phyloP scores from a whole-genome alignment of 352 stramenopile genomes.

The Globisporangium heterothallicum region DNA sequence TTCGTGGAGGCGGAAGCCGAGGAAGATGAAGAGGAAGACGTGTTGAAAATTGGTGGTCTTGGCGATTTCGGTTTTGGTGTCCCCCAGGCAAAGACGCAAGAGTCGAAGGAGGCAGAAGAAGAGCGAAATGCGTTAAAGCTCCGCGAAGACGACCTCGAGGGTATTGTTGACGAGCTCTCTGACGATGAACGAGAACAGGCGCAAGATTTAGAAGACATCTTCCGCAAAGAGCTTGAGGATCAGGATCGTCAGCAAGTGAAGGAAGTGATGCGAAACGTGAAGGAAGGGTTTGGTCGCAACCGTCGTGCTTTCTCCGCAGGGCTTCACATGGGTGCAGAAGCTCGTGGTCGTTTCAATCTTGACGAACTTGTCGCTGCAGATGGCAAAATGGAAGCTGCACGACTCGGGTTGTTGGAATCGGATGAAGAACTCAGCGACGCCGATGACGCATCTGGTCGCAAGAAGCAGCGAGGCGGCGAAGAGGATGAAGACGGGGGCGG shows the following conservation, averaged over 20 bases:
- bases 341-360: slow-evolving; percentile 79
- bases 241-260: slow-evolving; percentile 68
- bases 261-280: slow-evolving; percentile 87
- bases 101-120: slow-evolving; percentile 73
- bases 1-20: slow-evolving; percentile 84
- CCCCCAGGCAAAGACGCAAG: slow-evolving; percentile 54
- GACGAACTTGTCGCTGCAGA: slow-evolving; percentile 78
- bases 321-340: slow-evolving; percentile 38
- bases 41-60: slow-evolving; percentile 73
- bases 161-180: slow-evolving; percentile 84
- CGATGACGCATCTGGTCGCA: slow-evolving; percentile 20
- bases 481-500: slow-evolving; percentile 22
- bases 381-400: slow-evolving; percentile 72
- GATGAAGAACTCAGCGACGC: slow-evolving; percentile 71
- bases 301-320: slow-evolving; percentile 63
- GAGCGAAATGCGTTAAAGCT: slow-evolving; percentile 69
- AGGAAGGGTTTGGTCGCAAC: slow-evolving; percentile 83
- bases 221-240: slow-evolving; percentile 62
- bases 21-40: slow-evolving; percentile 83
- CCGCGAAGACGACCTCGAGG: slow-evolving; percentile 73
- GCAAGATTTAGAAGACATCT: slow-evolving; percentile 68
- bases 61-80: slow-evolving; percentile 85
- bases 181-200: slow-evolving; percentile 70
- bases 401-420: slow-evolving; percentile 70
- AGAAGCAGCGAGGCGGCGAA: slow-evolving; percentile 12